Evolutionary conservation across 805 yeast species (phyloP), one percentile per base, ranked within the genome.

Genomic region (Candida odintsovae): DNA sequence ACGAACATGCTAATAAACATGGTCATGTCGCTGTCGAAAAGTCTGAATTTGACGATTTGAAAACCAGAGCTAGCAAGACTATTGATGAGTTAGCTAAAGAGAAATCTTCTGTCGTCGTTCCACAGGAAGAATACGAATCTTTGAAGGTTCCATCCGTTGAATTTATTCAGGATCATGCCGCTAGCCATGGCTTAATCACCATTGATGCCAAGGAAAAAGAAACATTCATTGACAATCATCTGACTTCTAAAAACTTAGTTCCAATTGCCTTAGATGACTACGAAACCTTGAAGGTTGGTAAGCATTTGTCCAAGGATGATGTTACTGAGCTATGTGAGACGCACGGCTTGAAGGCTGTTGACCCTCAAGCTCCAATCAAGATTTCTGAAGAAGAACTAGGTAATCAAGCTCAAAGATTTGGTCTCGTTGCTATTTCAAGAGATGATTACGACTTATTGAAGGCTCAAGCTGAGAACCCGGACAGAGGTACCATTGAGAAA

Each of bases 61-160:
- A 46, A 33, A 52, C 58, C 2, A 49, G 46, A 26, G 53, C 55
- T n/a, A 61, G 59, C 16, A 44, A 51, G 3, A 47, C 58, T 0
- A 19, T 59, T 9, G 55, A 49, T 16, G 23, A 29, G 7, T 48
- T 56, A 28, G 59, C 58, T 13, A 44, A 36, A 0, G 48, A 46
- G 3, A 38, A 50, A 33, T 66, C 65, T 4, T 49, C 52, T 41
- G 45, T 51, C 4, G 18, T 64, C 10, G 36, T 65, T 10, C 53
- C 54, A 4, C 47, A 45, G 25, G 51, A 53, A 22, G 63, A 62
- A 42, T 56, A 63, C 40, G 59, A 39, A 15, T 12, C 40, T 13
- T 22, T 50, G 20, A 15, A 19, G 16, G 40, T 37, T 9, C 54
- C 54, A 16, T 29, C 38, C 3, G 38, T 31, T 12, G 45, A 42